A percentile compares a stretch with the other conserved stretches of the same genome.
These are phyloP conservation scores for Aureobasidium lini DNA, from an alignment of 2,329 filamentous ascomycete genomes.

Conservation along the genomic window DNA sequence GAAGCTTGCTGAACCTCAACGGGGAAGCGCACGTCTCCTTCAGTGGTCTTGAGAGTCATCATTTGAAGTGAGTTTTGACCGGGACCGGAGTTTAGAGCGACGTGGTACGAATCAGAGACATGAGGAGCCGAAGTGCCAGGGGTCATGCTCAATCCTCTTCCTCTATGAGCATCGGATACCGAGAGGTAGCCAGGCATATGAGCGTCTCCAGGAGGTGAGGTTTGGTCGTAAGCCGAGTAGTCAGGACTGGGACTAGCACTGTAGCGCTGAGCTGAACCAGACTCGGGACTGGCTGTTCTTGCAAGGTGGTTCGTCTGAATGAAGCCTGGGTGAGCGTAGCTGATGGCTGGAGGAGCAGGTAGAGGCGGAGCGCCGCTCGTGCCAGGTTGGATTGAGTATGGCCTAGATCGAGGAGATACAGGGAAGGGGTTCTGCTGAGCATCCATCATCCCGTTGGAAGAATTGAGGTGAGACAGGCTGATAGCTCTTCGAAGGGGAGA, in stretches of 20 bases:
- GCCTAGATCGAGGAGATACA: slow-evolving; percentile 32
- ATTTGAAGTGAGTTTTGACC: slow-evolving; percentile 43
- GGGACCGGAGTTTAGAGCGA: slow-evolving; percentile 37
- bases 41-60: slow-evolving; percentile 46
- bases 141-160: slow-evolving; percentile 10
- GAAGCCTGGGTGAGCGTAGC: slow-evolving; percentile 29
- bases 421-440: slow-evolving; percentile 44
- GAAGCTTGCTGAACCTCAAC: slow-evolving; percentile 78
- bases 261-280: slow-evolving; percentile 15
- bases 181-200: slow-evolving; percentile 4
- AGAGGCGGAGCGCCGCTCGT: slow-evolving; percentile 38
- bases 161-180: slow-evolving; percentile 2
- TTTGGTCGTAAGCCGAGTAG: slow-evolving; percentile 39
- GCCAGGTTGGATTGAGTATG: slow-evolving; percentile 37
- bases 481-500: slow-evolving; percentile 48
- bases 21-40: slow-evolving; percentile 52
- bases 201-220: slow-evolving; percentile 20
- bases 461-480: slow-evolving; percentile 40
- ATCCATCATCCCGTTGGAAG: slow-evolving; percentile 40
- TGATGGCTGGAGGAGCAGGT: slow-evolving; percentile 38
- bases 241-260: slow-evolving; percentile 42
- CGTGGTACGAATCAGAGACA: slow-evolving; percentile 15
- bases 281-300: slow-evolving; percentile 29
- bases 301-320: slow-evolving; percentile 31
- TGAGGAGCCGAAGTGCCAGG: slow-evolving; percentile 1